Evolutionary conservation across 306 rosid species (phyloP).

Genomic region (Vigna unguiculata): DNA sequence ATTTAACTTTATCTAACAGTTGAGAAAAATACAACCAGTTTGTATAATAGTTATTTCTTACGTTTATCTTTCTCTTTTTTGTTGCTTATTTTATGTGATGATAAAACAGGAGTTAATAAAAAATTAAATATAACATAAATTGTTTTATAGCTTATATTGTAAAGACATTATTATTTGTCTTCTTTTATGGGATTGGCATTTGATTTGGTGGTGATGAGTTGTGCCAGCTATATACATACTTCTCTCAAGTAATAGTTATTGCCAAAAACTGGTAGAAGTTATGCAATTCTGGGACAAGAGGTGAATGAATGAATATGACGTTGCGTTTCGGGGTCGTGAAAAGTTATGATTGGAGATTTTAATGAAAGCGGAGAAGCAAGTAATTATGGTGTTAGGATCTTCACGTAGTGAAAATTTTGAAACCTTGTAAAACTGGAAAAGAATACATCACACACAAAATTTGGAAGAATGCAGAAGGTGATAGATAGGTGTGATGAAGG

Average conservation of each 20-base stretch:
- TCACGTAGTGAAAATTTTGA: not conserved
- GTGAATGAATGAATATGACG: constrained; percentile 25
- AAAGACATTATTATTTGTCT: not conserved
- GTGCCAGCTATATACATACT: constrained; percentile 50
- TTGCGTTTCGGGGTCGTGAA: constrained; percentile 41
- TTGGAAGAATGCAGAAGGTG: not conserved
- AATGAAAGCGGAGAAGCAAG: constrained; percentile 1
- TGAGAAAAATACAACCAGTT: too few species aligned
- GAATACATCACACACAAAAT: not conserved
- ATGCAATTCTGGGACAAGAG: constrained; percentile 26
- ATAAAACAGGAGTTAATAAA: too few species aligned
- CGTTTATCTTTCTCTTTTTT: too few species aligned
- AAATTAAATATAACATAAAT: too few species aligned
- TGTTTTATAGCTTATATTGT: too few species aligned
- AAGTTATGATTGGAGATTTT: constrained; percentile 46
- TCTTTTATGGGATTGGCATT: not conserved
- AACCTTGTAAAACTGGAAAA: not conserved
- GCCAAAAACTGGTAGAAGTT: constrained; percentile 23
- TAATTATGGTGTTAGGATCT: constrained; percentile 6
- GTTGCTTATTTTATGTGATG: too few species aligned
- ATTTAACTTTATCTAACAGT: too few species aligned
- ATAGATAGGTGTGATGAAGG: not conserved
- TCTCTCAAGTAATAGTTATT: constrained; percentile 41
- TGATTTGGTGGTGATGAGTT: constrained; percentile 4
- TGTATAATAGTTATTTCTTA: too few species aligned